phyloP scores from a whole-genome alignment of 495 filamentous ascomycete species.

The Parmelia sp. region DNA sequence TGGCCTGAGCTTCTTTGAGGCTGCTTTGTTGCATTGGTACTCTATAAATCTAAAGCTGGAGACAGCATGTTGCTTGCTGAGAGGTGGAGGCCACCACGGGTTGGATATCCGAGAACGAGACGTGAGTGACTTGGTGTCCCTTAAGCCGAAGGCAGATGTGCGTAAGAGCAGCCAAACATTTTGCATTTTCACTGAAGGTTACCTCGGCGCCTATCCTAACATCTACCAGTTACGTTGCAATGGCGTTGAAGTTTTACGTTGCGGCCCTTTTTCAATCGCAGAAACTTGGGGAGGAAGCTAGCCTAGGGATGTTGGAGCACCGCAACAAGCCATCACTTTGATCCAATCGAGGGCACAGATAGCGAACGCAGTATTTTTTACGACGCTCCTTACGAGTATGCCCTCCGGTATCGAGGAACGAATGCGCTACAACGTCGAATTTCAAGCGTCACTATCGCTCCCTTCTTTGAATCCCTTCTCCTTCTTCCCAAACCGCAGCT shows the following conservation, averaged over 20 bases:
- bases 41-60: background rate
- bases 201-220: background rate
- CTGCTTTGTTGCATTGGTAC: background rate
- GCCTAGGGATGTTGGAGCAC: background rate
- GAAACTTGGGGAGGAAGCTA: background rate
- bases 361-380: too few species aligned
- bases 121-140: background rate
- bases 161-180: background rate
- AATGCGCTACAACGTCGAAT: background rate
- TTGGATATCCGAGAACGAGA: too few species aligned
- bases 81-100: background rate
- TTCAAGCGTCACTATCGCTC: constrained; percentile 12
- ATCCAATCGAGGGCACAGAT: background rate
- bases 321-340: background rate
- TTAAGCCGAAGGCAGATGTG: background rate
- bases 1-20: background rate
- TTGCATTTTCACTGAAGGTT: background rate
- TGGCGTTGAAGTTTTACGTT: background rate
- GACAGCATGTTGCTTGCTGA: background rate
- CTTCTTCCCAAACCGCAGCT: constrained; percentile 21
- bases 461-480: constrained; percentile 14
- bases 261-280: background rate
- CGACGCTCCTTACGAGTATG: background rate
- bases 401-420: background rate
- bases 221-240: background rate